A percentile compares a stretch with the other conserved stretches of the same genome.
Evolutionary conservation across 2,329 filamentous ascomycete genomes (phyloP).

Genomic region (Monascus ruber): DNA sequence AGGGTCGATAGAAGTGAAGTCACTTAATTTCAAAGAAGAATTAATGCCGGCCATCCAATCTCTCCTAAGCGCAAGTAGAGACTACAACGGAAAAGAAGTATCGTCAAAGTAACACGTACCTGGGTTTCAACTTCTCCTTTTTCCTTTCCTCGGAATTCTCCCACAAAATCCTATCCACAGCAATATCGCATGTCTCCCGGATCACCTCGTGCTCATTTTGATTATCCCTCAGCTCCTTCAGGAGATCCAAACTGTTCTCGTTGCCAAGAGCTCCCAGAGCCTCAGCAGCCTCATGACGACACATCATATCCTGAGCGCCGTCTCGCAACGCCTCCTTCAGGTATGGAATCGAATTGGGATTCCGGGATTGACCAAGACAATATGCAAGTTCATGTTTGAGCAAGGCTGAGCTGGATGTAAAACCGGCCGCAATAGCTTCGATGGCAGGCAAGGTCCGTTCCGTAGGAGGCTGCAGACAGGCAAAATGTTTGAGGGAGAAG

Average conservation of each 20-base stretch:
- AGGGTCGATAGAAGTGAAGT: slow-evolving; percentile 91
- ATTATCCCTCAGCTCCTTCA: slow-evolving; percentile 64
- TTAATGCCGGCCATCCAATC: too few species aligned
- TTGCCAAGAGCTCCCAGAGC: slow-evolving; percentile 81
- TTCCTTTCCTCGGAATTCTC: slow-evolving; percentile 64
- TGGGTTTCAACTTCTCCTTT: slow-evolving; percentile 66
- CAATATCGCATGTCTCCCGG: slow-evolving; percentile 94
- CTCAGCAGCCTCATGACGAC: slow-evolving; percentile 90
- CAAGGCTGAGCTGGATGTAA: slow-evolving; percentile 73
- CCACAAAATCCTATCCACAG: slow-evolving; percentile 89
- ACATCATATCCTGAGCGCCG: slow-evolving; percentile 81
- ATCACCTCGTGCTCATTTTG: slow-evolving; percentile 66
- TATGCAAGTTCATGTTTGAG: slow-evolving; percentile 96
- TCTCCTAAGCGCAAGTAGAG: too few species aligned
- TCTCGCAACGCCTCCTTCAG: slow-evolving; percentile 66
- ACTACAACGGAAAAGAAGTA: too few species aligned
- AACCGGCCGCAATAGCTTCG: slow-evolving; percentile 76
- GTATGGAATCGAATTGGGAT: slow-evolving; percentile 60
- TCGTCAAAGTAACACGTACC: slow-evolving; percentile 41
- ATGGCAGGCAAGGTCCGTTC: slow-evolving; percentile 52
- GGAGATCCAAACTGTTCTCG: slow-evolving; percentile 57
- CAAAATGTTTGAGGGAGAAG: slow-evolving; percentile 93
- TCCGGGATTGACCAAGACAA: slow-evolving; percentile 83
- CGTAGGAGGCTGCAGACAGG: slow-evolving; percentile 51
- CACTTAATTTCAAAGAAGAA: slow-evolving; percentile 40